Conservation (phyloP, 2,329 filamentous ascomycete genomes). For the Talaromyces sp. region DNA sequence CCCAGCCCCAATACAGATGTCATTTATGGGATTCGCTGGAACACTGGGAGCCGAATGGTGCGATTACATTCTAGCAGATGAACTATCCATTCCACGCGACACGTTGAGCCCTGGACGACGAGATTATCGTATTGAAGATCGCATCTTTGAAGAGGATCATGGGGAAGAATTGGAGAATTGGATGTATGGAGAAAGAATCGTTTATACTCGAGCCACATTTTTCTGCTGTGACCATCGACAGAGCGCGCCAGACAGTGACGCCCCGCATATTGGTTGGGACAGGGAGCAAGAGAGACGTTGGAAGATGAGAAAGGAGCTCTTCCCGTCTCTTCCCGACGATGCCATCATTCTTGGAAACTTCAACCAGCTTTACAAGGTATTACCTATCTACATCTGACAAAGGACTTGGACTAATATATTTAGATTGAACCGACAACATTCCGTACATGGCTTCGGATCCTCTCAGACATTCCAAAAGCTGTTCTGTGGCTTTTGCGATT, state of each 20-base stretch:
- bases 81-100: conserved; percentile 75
- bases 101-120: conserved; percentile 77
- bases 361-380: conserved; percentile 97
- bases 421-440: conserved; percentile 97
- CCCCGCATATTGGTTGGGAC: conserved; percentile 70
- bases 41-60: conserved; percentile 97
- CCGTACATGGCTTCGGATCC: conserved; percentile 88
- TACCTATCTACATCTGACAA: not conserved
- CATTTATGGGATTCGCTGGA: conserved; percentile 98
- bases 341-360: conserved; percentile 94
- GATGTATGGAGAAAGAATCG: conserved; percentile 96
- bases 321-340: conserved; percentile 77
- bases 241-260: conserved; percentile 70
- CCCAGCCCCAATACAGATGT: conserved; percentile 96
- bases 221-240: conserved; percentile 98
- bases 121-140: conserved; percentile 71
- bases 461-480: conserved; percentile 78
- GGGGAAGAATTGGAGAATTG: conserved; percentile 70
- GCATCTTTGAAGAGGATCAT: conserved; percentile 59
- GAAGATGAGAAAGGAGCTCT: conserved; percentile 89
- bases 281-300: conserved; percentile 78
- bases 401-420: not conserved
- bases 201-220: conserved; percentile 91
- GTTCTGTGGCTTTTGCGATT: conserved; percentile 96
- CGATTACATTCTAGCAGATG: conserved; percentile 90